These are phyloP conservation scores for Plantago lanceolata DNA, from an alignment of 305 asterid genomes.

Conservation along the genomic window DNA sequence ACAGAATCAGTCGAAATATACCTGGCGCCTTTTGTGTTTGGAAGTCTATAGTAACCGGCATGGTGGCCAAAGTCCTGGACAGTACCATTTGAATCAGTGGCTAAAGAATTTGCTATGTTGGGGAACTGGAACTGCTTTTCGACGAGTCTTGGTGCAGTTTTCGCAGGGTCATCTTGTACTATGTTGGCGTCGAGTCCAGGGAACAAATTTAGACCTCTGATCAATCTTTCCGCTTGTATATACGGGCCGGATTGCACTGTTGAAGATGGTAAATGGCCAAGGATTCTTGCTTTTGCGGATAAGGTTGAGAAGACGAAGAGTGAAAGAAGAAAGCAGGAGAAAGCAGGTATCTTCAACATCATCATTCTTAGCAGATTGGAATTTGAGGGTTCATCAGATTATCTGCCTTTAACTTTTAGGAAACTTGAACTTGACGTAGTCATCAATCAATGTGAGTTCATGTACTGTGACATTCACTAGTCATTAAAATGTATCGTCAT, in stretches of 20 bases:
- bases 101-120: background rate
- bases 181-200: slow-evolving; percentile 26
- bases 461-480: too few relatives aligned
- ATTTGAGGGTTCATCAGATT: background rate
- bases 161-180: slow-evolving; percentile 16
- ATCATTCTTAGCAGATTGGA: background rate
- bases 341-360: slow-evolving; percentile 4
- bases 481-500: too few relatives aligned
- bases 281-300: slow-evolving; percentile 1
- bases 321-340: slow-evolving; percentile 14
- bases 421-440: slow-evolving; percentile 1
- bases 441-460: background rate
- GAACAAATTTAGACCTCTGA: slow-evolving; percentile 29
- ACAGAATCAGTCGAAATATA: background rate
- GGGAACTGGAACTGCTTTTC: slow-evolving; percentile 30
- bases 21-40: slow-evolving; percentile 57
- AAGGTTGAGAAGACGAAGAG: slow-evolving; percentile 1
- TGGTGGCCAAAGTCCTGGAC: slow-evolving; percentile 54
- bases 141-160: slow-evolving; percentile 11
- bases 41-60: slow-evolving; percentile 61
- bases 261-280: background rate
- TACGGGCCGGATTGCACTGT: background rate
- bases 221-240: slow-evolving; percentile 22
- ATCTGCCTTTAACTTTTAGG: slow-evolving; percentile 19
- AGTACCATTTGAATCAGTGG: slow-evolving; percentile 24